Evolutionary conservation across 1,284 basidiomycete species (phyloP).

Genomic region (Leccinum fuscescens): DNA sequence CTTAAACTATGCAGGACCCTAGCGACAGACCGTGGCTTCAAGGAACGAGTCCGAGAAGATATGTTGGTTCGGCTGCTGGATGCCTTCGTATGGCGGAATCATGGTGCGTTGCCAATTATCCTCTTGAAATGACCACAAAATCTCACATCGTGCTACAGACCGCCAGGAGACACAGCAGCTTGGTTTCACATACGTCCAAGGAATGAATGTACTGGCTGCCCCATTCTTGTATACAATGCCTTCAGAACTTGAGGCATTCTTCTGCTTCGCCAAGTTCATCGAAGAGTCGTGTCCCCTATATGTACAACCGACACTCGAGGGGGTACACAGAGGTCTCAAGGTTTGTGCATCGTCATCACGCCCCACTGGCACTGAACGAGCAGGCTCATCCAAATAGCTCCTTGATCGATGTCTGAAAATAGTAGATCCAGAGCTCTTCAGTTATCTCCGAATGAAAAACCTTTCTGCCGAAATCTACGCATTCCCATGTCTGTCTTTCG

Average conservation of each 20-base stretch:
- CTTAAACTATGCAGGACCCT: conserved; percentile 65
- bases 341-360: conserved; percentile 43
- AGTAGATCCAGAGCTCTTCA: conserved; percentile 84
- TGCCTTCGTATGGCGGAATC: conserved; percentile 94
- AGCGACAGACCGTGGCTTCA: conserved; percentile 93
- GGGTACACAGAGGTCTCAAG: conserved; percentile 91
- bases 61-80: conserved; percentile 95
- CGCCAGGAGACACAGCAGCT: conserved; percentile 69
- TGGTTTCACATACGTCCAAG: conserved; percentile 93
- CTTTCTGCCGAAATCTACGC: conserved; percentile 98
- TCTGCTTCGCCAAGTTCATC: conserved; percentile 93
- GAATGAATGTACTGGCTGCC: conserved; percentile 97
- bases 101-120: conserved; percentile 48
- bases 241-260: conserved; percentile 94
- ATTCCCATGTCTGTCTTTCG: conserved; percentile 77
- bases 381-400: conserved; percentile 50
- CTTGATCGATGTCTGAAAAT: conserved; percentile 89
- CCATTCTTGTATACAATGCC: conserved; percentile 97
- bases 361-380: neutral
- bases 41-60: conserved; percentile 91
- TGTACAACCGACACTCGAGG: conserved; percentile 92
- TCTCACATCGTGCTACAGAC: conserved; percentile 42
- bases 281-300: conserved; percentile 92
- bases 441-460: conserved; percentile 83
- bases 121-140: neutral